Evolutionary conservation across 257 asterid species (phyloP), one percentile per base, ranked within the genome.

Genomic region (Jasminum sambac): DNA sequence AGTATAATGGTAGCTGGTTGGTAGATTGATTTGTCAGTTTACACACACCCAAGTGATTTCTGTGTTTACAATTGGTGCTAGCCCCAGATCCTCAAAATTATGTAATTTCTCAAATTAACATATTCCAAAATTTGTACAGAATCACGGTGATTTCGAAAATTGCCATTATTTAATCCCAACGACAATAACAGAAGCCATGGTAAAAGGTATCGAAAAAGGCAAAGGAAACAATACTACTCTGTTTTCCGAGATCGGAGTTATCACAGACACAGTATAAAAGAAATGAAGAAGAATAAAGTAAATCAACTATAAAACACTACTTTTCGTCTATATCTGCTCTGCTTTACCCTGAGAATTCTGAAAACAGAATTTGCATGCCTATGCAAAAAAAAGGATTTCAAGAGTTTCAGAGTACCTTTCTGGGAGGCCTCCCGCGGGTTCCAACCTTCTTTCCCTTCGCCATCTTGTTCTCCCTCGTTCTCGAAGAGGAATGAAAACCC

Each of bases 391-490:
- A 63, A 19, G 41, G n/a, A 14, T 16, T 37, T 5, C 44, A 34
- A 67, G 41, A 23, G 21, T 12, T 36, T 10, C 50, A 8, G 10
- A 5, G 24, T 70, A 76, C 84, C 76, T 79, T 46, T n/a, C 41
- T 24, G 41, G 34, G 63, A 39, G 43, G 39, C 62, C 55, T 6
- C 17, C 25, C 38, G 21, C 25, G 44, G 2, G 6, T 46, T 5
- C 4, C 63, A 44, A n/a, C 60, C 71, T 64, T 80, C 63, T 71
- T 76, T 55, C 70, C 73, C 40, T 63, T 69, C 11, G 78, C 81
- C 84, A 80, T 79, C 19, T 14, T 34, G 57, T n/a, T 79, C 19
- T 14, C 36, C 58, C n/a, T 60, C 44, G 67, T 55, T 55, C 9
- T 43, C 59, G 26, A 16, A 43, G 11, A 43, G 30, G 3, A 30